Percentiles rank a stretch among this genome's conserved stretches.
Evolutionary conservation across 768 basidiomycete genomes (phyloP).

Genomic region (Tulasnella sp.): DNA sequence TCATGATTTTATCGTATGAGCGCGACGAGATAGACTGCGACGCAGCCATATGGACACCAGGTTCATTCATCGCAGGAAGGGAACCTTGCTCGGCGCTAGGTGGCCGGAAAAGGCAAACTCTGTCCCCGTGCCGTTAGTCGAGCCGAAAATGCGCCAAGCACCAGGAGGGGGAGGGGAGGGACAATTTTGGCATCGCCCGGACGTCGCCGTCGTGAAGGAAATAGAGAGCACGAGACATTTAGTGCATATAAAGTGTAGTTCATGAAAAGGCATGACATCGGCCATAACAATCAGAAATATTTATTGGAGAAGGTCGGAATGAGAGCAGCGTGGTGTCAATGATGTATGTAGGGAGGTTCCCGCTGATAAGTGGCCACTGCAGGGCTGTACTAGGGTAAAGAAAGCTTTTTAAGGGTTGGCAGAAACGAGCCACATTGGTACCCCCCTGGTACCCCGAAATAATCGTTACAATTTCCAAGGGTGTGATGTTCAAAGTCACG

Average conservation of each 20-base stretch:
- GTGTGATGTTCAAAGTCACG: background rate
- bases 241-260: background rate
- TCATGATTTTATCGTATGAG: background rate
- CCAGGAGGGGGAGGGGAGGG: background rate
- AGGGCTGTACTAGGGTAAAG: constrained; percentile 5
- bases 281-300: background rate
- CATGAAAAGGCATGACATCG: background rate
- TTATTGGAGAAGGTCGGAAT: background rate
- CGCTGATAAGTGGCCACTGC: constrained; percentile 1
- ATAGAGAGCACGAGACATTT: constrained; percentile 1
- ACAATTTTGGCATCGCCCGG: background rate
- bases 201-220: background rate
- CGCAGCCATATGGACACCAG: background rate
- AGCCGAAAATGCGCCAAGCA: background rate
- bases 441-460: background rate
- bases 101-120: background rate
- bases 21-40: background rate
- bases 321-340: constrained; percentile 5
- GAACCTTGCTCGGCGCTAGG: background rate
- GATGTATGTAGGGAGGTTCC: background rate
- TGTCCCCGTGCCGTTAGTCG: background rate
- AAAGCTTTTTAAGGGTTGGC: background rate
- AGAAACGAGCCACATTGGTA: background rate
- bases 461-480: background rate
- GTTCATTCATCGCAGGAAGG: background rate